Percentiles rank a stretch among this genome's conserved stretches.
phyloP scores from a whole-genome alignment of 2,329 filamentous ascomycete genomes.

The Lizonia empirigonia region DNA sequence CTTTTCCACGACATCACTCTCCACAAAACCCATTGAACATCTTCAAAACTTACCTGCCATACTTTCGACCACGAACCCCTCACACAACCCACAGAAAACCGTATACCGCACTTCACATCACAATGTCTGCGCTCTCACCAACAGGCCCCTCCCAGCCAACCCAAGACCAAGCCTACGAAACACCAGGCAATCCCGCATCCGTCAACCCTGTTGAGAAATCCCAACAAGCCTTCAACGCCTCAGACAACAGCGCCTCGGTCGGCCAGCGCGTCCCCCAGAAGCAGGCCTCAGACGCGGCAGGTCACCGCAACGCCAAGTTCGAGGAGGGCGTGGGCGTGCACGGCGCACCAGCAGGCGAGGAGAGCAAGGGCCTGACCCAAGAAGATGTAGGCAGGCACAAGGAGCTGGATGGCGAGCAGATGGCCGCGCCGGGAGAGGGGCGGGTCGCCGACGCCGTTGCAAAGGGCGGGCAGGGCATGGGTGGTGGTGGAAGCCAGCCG shows the following conservation, averaged over 20 bases:
- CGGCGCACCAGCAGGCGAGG: constrained; percentile 53
- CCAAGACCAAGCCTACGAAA: constrained; percentile 53
- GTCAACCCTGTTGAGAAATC: constrained; percentile 50
- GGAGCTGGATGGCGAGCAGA: constrained; percentile 56
- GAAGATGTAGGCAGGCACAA: constrained; percentile 52
- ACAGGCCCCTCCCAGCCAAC: constrained; percentile 53
- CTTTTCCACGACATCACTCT: constrained; percentile 6
- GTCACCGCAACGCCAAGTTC: constrained; percentile 44
- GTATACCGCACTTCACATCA: constrained; percentile 6
- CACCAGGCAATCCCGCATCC: constrained; percentile 53
- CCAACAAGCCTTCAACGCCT: constrained; percentile 43
- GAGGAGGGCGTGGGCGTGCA: constrained; percentile 46
- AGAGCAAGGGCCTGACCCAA: constrained; percentile 47
- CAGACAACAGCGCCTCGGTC: constrained; percentile 32
- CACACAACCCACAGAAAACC: constrained; percentile 5
- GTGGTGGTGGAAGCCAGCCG: constrained; percentile 46
- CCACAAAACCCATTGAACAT: neutral
- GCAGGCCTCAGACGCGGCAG: constrained; percentile 47
- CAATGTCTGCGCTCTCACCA: constrained; percentile 50
- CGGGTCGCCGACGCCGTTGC: constrained; percentile 51
- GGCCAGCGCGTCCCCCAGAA: constrained; percentile 49
- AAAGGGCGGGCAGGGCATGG: constrained; percentile 32
- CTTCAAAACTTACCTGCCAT: too few species aligned
- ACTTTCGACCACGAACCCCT: too few species aligned
- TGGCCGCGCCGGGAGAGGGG: constrained; percentile 56